A percentile compares a stretch with the other conserved stretches of the same genome.
Conservation (phyloP, 225 moss, liverwort and hornwort species). For the Rhytidiadelphus loreus region DNA sequence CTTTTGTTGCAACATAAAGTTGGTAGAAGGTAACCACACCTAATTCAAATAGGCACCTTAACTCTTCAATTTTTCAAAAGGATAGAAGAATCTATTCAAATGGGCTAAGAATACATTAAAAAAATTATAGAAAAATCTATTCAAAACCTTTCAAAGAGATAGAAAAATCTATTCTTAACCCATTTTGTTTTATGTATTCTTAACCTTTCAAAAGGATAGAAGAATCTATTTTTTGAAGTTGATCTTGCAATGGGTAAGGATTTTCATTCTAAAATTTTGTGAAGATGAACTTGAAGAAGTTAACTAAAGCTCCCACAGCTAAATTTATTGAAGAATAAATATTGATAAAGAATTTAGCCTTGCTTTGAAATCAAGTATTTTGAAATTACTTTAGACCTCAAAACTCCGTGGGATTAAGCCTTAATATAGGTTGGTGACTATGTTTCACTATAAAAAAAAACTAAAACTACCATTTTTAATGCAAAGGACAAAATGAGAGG, state of each 20-base stretch:
- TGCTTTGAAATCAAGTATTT: not conserved
- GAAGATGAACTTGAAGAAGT: not conserved
- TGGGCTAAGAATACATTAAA: too few species aligned
- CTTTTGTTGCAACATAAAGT: not conserved
- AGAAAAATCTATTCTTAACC: too few species aligned
- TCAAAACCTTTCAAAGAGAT: too few species aligned
- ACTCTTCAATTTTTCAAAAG: not conserved
- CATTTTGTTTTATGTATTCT: too few species aligned
- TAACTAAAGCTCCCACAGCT: not conserved
- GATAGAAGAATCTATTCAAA: not conserved
- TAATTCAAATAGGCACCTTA: not conserved
- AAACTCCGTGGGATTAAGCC: rapidly evolving
- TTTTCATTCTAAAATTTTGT: not conserved
- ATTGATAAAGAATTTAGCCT: not conserved
- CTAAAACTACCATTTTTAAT: not conserved
- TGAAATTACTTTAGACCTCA: rapidly evolving
- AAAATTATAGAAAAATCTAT: too few species aligned
- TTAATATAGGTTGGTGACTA: not conserved
- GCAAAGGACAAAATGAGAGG: rapidly evolving
- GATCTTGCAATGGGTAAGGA: not conserved
- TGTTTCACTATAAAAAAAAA: not conserved
- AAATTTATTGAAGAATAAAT: not conserved
- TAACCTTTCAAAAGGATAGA: not conserved
- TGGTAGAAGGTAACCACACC: not conserved
- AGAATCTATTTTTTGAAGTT: not conserved